Evolutionary conservation across 495 filamentous ascomycete genomes (phyloP).

Genomic region (Aeminium ludgeri): DNA sequence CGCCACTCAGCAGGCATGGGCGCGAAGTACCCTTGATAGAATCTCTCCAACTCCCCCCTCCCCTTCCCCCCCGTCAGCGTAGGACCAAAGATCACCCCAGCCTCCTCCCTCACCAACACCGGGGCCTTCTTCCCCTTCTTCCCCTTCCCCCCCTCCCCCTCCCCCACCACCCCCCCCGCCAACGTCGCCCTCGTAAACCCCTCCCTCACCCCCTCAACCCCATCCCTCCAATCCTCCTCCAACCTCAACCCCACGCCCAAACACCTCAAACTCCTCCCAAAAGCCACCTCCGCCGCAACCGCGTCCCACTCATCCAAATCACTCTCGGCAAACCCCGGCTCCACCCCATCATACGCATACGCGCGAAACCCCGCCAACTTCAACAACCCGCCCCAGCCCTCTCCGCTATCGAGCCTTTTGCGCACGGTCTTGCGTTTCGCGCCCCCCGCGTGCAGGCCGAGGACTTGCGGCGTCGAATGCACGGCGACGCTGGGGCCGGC

Average conservation of each 20-base stretch:
- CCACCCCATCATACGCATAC: slow-evolving; percentile 23
- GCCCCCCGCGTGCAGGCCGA: slow-evolving; percentile 50
- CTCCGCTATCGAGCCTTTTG: slow-evolving; percentile 34
- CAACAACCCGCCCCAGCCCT: slow-evolving; percentile 34
- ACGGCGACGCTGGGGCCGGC: slow-evolving; percentile 22
- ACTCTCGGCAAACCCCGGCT: slow-evolving; percentile 34
- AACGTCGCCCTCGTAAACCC: slow-evolving; percentile 38
- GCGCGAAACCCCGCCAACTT: slow-evolving; percentile 31
- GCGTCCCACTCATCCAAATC: slow-evolving; percentile 35
- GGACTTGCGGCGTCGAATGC: slow-evolving; percentile 29
- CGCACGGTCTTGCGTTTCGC: slow-evolving; percentile 36
- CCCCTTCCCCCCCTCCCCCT: slow-evolving; percentile 25
- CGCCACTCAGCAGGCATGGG: slow-evolving; percentile 50
- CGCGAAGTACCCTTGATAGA: slow-evolving; percentile 63
- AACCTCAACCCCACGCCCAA: slow-evolving; percentile 39
- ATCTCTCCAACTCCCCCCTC: slow-evolving; percentile 42
- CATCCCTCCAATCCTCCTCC: slow-evolving; percentile 41
- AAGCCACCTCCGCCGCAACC: slow-evolving; percentile 32
- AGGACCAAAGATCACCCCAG: slow-evolving; percentile 39
- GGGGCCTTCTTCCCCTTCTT: slow-evolving; percentile 40
- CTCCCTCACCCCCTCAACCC: slow-evolving; percentile 43
- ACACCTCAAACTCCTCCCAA: slow-evolving; percentile 30
- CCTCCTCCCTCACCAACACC: slow-evolving; percentile 27
- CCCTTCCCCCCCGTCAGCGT: slow-evolving; percentile 63
- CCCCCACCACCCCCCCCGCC: too few species aligned